Conservation (phyloP, 768 basidiomycete species). For the Lentinula sp. region DNA sequence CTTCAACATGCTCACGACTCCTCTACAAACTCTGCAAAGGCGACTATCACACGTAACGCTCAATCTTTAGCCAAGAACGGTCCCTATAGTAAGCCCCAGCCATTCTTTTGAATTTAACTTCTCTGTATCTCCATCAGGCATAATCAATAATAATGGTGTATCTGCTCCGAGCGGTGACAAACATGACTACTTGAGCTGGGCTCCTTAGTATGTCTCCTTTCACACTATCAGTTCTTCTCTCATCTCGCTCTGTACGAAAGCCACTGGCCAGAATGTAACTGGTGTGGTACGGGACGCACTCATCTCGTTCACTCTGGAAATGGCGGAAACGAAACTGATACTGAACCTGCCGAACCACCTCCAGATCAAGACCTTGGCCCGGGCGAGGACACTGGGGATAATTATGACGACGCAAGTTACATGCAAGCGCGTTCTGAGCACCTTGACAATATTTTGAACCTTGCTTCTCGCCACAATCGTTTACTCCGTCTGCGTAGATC, state of each 20-base stretch:
- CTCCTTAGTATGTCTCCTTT: conserved; percentile 42
- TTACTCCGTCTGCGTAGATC: conserved; percentile 10
- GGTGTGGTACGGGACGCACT: conserved; percentile 28
- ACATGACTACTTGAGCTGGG: conserved; percentile 52
- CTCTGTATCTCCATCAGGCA: conserved; percentile 17
- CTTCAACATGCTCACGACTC: conserved; percentile 17
- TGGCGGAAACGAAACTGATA: background rate
- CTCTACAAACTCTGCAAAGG: background rate
- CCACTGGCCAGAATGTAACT: conserved; percentile 51
- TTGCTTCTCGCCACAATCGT: conserved; percentile 3
- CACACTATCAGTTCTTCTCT: background rate
- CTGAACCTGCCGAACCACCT: conserved; percentile 13
- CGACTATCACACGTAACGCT: conserved; percentile 29
- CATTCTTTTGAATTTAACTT: background rate
- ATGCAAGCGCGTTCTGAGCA: background rate
- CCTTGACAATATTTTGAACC: background rate
- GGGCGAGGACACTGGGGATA: background rate
- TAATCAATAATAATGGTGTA: conserved; percentile 30
- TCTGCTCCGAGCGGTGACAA: conserved; percentile 30
- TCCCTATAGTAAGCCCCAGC: conserved; percentile 28
- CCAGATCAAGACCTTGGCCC: conserved; percentile 6
- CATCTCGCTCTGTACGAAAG: conserved; percentile 16
- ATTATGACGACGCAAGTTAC: background rate
- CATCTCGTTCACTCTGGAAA: conserved; percentile 17
- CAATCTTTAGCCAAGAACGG: conserved; percentile 27